These are phyloP conservation scores for Litchi chinensis DNA, from an alignment of 345 rosid genomes.

Conservation along the genomic window DNA sequence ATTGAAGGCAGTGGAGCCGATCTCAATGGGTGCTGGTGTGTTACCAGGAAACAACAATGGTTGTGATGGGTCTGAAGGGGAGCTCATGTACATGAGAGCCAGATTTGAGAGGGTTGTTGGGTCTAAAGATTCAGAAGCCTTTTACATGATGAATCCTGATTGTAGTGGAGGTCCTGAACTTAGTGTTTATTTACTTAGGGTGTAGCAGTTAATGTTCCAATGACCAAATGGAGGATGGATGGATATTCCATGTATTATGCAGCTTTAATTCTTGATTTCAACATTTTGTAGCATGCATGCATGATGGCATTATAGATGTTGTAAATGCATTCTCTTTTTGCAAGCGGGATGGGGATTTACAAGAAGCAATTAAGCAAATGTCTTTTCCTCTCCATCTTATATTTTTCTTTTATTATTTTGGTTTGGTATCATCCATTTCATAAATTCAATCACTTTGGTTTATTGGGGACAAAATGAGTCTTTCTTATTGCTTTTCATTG, in stretches of 20 bases:
- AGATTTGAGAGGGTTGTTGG: conserved; percentile 91
- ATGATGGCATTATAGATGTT: background rate
- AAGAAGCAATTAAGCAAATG: background rate
- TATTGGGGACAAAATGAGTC: background rate
- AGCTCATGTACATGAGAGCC: conserved; percentile 97
- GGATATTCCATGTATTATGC: background rate
- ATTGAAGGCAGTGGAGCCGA: conserved; percentile 73
- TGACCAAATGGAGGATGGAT: conserved; percentile 1
- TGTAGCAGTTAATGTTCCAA: conserved; percentile 21
- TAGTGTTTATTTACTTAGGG: conserved; percentile 80
- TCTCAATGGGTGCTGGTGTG: conserved; percentile 97
- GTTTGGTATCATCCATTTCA: too few species aligned
- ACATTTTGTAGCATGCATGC: background rate
- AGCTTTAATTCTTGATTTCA: background rate
- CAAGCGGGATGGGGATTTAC: background rate
- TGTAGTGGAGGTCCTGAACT: conserved; percentile 90
- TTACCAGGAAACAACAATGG: conserved; percentile 53
- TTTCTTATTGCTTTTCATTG: too few species aligned
- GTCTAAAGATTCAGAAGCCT: conserved; percentile 88
- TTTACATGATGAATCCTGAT: conserved; percentile 94
- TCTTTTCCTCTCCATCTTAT: background rate
- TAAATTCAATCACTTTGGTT: background rate
- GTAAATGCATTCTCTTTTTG: conserved; percentile 11
- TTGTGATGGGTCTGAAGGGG: conserved; percentile 62
- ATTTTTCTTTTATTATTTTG: too few species aligned